phyloP scores from a whole-genome alignment of 2,329 filamentous ascomycete species.

The Rasamsonia emersonii region DNA sequence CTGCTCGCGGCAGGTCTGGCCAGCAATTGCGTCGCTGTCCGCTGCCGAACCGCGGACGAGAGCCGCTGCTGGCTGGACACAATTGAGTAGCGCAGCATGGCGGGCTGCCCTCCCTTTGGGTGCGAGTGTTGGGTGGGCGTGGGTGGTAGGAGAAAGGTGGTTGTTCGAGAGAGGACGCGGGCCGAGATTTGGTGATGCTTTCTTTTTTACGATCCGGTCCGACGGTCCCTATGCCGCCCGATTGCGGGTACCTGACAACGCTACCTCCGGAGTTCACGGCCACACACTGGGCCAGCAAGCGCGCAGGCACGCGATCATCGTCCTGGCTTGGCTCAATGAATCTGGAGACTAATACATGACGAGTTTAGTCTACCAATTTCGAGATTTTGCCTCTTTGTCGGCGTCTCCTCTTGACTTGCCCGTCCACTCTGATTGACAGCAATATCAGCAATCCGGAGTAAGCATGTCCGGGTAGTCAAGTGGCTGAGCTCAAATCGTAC shows the following conservation, averaged over 20 bases:
- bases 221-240: conserved; percentile 18
- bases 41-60: conserved; percentile 29
- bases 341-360: too few relatives aligned
- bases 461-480: too few relatives aligned
- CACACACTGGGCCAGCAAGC: too few relatives aligned
- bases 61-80: conserved; percentile 37
- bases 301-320: too few relatives aligned
- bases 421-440: too few relatives aligned
- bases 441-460: too few relatives aligned
- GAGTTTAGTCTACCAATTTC: too few relatives aligned
- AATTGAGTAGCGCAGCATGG: conserved; percentile 50
- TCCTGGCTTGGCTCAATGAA: too few relatives aligned
- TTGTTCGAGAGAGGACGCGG: conserved; percentile 12
- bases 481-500: too few relatives aligned
- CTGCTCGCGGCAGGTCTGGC: conserved; percentile 27
- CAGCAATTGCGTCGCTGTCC: conserved; percentile 36
- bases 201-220: conserved; percentile 30
- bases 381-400: too few relatives aligned
- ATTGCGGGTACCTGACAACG: background rate
- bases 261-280: too few relatives aligned
- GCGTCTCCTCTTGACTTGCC: too few relatives aligned
- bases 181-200: conserved; percentile 23
- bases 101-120: conserved; percentile 36
- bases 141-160: conserved; percentile 18
- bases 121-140: conserved; percentile 15